phyloP scores from a whole-genome alignment of 2,329 filamentous ascomycete genomes.

The Parascedosporium putredinis region DNA sequence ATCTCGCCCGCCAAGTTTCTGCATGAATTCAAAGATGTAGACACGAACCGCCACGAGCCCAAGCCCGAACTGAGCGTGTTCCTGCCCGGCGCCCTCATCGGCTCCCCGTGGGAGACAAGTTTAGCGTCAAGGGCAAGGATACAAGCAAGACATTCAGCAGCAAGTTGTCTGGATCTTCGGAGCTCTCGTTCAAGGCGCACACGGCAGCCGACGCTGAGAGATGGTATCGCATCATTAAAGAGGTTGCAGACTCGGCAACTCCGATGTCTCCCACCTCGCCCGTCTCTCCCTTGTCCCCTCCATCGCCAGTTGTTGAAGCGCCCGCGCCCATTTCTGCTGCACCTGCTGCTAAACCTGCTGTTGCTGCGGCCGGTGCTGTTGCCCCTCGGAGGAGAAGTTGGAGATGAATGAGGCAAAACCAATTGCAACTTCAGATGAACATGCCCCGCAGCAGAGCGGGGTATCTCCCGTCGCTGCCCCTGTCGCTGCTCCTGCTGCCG shows the following conservation, averaged over 20 bases:
- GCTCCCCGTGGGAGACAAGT: slow-evolving; percentile 67
- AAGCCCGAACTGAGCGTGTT: slow-evolving; percentile 82
- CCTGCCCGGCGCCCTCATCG: slow-evolving; percentile 79
- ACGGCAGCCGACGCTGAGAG: slow-evolving; percentile 69
- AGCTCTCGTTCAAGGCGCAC: slow-evolving; percentile 81
- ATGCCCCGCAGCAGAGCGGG: slow-evolving; percentile 10
- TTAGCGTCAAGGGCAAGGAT: slow-evolving; percentile 93
- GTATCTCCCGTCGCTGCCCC: slow-evolving; percentile 1
- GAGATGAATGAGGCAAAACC: slow-evolving; percentile 13
- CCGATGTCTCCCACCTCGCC: slow-evolving; percentile 20
- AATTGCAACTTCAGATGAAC: neutral
- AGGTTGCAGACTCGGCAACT: slow-evolving; percentile 40
- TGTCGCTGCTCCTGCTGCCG: slow-evolving; percentile 10
- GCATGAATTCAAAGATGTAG: slow-evolving; percentile 93
- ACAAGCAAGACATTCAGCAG: slow-evolving; percentile 68
- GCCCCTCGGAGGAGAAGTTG: slow-evolving; percentile 20
- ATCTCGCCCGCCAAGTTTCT: slow-evolving; percentile 80
- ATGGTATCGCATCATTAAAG: slow-evolving; percentile 69
- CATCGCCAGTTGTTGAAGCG: no score
- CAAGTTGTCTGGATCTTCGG: slow-evolving; percentile 69
- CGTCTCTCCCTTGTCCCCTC: slow-evolving; percentile 19
- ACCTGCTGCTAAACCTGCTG: neutral
- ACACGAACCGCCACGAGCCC: slow-evolving; percentile 60
- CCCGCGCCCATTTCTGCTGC: neutral
- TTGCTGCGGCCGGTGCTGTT: slow-evolving; percentile 4